Conservation (phyloP, 306 rosid species). For the Castanospermum australe region DNA sequence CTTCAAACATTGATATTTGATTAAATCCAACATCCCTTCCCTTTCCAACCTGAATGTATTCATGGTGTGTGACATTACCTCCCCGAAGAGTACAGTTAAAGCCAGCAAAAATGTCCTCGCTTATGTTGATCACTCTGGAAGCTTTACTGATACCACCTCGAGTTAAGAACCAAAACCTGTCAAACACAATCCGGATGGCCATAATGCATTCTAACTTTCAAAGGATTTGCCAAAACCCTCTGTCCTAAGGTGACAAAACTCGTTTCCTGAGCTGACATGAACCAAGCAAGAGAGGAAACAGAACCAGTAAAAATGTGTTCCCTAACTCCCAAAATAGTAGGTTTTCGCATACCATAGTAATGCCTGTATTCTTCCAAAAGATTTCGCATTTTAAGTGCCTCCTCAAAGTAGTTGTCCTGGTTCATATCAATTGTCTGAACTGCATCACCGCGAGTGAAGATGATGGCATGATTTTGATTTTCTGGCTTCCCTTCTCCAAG, state of each 20-base stretch:
- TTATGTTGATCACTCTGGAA: conserved; percentile 54
- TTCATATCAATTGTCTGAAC: conserved; percentile 56
- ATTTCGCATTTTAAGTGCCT: conserved; percentile 52
- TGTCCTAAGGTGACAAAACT: conserved; percentile 58
- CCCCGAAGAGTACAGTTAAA: conserved; percentile 56
- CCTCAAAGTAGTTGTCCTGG: conserved; percentile 58
- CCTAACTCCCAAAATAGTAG: conserved; percentile 52
- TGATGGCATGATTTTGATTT: conserved; percentile 51
- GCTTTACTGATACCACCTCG: conserved; percentile 55
- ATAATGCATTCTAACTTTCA: conserved; percentile 55
- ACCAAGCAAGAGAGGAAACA: conserved; percentile 59
- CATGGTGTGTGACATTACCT: conserved; percentile 58
- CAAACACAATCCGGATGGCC: conserved; percentile 55
- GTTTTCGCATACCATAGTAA: conserved; percentile 43
- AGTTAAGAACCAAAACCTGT: conserved; percentile 55
- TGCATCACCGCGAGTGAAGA: conserved; percentile 55
- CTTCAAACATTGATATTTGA: conserved; percentile 57
- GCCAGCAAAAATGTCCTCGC: conserved; percentile 55
- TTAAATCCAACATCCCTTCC: conserved; percentile 58
- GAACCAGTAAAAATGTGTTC: conserved; percentile 53
- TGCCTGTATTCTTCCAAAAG: conserved; percentile 44
- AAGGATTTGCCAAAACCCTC: conserved; percentile 56
- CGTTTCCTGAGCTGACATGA: conserved; percentile 56
- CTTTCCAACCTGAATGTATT: conserved; percentile 53
- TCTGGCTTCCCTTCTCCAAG: conserved; percentile 60